Base-by-base conservation (phyloP, 176 grass and related monocot genomes). In the Thalia dealbata region DNA sequence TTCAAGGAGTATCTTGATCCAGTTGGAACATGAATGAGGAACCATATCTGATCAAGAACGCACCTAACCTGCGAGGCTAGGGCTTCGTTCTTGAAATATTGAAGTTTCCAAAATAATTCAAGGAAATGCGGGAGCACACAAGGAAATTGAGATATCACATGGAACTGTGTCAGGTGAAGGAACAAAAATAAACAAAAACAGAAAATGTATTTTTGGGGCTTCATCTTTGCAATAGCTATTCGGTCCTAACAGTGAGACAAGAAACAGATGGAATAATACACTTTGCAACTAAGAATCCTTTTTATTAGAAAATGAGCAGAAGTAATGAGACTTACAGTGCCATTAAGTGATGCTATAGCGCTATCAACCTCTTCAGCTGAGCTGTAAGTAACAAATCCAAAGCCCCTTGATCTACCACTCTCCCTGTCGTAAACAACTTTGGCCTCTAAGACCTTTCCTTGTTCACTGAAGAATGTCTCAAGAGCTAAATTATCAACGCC, bases 391-490 rank as follows among this genome's bases (percentile, higher is more conserved):
- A 99, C 90, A 68, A 99, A 99, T 41, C 95, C 95, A 2, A 99
- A 99, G 19, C 95, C 95, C 77, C 95, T 91, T 30, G 95, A 99
- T 78, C 95, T 78, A 65, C 95, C 95, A 0, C 72, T 99, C 56
- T 99, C 95, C 60, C 95, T 80, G 52, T 99, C 95, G 3, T 81
- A 91, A 74, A 99, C 84, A 22, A 99, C 90, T 72, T 81, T 88
- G 5, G 90, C 90, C 30, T 93, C 90, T 42, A 93, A 23, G 59
- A 99, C 95, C 14, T 77, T 84, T 22, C 95, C 90, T 74, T 99
- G 95, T 19, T 91, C 85, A 15, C 87, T 91, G 81, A 99, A 99
- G 55, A 99, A 62, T 43, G 82, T 88, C 77, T 93, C 83, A 0
- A 99, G 85, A 7, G 95, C 87, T 0, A 85, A 88, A 77, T 99